Evolutionary conservation across 371 early-diverging fungal species (phyloP).

Genomic region (Mucor mucedo): DNA sequence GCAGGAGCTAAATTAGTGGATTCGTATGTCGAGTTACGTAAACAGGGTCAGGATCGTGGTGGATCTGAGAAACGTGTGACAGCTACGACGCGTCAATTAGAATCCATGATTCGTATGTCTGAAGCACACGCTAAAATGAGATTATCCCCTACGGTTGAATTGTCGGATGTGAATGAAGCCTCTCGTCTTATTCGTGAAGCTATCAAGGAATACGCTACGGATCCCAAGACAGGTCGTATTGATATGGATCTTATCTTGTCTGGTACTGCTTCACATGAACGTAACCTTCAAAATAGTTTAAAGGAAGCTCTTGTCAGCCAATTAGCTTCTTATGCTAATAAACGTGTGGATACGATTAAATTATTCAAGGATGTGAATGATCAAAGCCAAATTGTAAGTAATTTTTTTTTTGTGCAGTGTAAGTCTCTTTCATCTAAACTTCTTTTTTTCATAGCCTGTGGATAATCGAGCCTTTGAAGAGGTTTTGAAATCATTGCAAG

Average conservation of each 20-base stretch:
- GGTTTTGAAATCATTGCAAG: conserved; percentile 40
- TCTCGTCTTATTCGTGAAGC: conserved; percentile 89
- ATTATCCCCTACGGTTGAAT: conserved; percentile 73
- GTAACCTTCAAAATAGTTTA: conserved; percentile 56
- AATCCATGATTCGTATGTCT: conserved; percentile 98
- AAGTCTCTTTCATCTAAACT: background rate
- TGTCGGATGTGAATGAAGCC: conserved; percentile 86
- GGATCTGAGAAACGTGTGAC: conserved; percentile 80
- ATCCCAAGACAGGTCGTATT: conserved; percentile 97
- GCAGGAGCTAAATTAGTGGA: conserved; percentile 80
- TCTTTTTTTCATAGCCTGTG: conserved; percentile 33
- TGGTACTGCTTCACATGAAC: conserved; percentile 73
- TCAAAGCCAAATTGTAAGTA: conserved; percentile 59
- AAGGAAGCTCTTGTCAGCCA: conserved; percentile 50
- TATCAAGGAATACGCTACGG: conserved; percentile 95
- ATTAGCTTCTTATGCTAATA: conserved; percentile 41
- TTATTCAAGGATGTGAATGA: conserved; percentile 54
- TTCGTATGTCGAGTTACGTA: conserved; percentile 90
- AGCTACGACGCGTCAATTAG: conserved; percentile 99
- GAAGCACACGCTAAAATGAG: conserved; percentile 99
- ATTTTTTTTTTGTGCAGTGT: background rate
- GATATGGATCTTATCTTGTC: conserved; percentile 97
- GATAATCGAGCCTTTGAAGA: conserved; percentile 46
- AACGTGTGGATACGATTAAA: conserved; percentile 43
- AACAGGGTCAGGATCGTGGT: conserved; percentile 72